phyloP scores from a whole-genome alignment of 805 yeast genomes.

The Candida stauntonica region DNA sequence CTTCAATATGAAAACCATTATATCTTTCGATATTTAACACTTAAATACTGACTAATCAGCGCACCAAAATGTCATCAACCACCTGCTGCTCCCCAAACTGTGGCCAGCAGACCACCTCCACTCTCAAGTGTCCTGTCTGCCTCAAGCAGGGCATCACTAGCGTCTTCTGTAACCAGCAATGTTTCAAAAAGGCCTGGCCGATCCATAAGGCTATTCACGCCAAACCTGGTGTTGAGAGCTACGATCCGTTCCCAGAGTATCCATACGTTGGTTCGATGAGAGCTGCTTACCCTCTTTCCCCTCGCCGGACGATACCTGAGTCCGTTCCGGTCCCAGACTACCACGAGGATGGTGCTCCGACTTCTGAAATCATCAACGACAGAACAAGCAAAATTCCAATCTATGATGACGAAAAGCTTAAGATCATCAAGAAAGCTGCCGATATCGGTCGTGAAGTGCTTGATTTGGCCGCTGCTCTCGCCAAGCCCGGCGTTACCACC shows the following conservation, averaged over 20 bases:
- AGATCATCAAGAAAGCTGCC: conserved; percentile 71
- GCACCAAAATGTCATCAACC: not conserved
- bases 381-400: conserved; percentile 62
- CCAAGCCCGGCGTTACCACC: conserved; percentile 87
- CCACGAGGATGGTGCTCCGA: conserved; percentile 74
- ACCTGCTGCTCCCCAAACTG: conserved; percentile 80
- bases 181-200: conserved; percentile 72
- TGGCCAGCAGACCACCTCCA: conserved; percentile 72
- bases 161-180: conserved; percentile 76
- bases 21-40: not conserved
- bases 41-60: not conserved
- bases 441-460: conserved; percentile 80
- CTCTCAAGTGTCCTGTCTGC: conserved; percentile 88
- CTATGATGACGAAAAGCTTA: conserved; percentile 63
- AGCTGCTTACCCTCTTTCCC: conserved; percentile 78
- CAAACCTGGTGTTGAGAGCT: conserved; percentile 53
- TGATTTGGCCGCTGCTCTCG: conserved; percentile 80
- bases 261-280: conserved; percentile 69
- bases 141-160: conserved; percentile 60
- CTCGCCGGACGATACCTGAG: conserved; percentile 67
- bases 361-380: conserved; percentile 69
- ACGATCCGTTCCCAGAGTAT: conserved; percentile 84
- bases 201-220: conserved; percentile 74
- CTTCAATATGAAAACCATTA: not conserved
- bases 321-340: conserved; percentile 78